phyloP scores from a whole-genome alignment of 148 eudicot genomes.

The Rhododendron kiyosumense region DNA sequence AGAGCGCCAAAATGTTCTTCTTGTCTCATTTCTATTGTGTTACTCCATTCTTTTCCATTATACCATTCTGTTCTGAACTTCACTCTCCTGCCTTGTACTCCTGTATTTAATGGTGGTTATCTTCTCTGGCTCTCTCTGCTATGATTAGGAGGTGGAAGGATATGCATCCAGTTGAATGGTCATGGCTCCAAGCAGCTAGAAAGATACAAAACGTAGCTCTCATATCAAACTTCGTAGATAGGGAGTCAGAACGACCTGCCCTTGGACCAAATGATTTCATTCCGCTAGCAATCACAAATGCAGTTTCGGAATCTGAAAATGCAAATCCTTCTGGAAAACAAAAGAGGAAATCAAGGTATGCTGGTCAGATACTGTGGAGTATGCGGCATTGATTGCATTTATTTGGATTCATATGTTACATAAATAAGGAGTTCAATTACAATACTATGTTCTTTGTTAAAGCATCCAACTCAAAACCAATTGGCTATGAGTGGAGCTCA shows the following conservation, averaged over 20 bases:
- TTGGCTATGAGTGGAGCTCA: too few relatives aligned
- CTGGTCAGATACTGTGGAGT: background rate
- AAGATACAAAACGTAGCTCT: constrained; percentile 45
- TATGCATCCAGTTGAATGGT: constrained; percentile 63
- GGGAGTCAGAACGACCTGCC: constrained; percentile 79
- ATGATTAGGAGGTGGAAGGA: constrained; percentile 69
- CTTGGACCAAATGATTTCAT: constrained; percentile 63
- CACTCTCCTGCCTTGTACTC: background rate
- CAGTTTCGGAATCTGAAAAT: constrained; percentile 26
- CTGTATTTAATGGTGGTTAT: background rate
- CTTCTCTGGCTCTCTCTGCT: background rate
- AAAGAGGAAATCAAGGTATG: constrained; percentile 27
- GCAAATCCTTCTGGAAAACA: constrained; percentile 21
- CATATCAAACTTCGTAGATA: constrained; percentile 79
- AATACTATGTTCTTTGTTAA: background rate
- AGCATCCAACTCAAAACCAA: too few relatives aligned
- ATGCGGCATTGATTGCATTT: background rate
- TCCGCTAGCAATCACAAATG: constrained; percentile 26
- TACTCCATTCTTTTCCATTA: background rate
- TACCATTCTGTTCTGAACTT: background rate
- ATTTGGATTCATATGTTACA: background rate
- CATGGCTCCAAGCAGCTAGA: constrained; percentile 46
- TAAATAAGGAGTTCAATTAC: background rate
- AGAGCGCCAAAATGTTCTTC: background rate
- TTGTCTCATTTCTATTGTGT: background rate